These are phyloP conservation scores for Suillus ampliporus DNA, from an alignment of 768 basidiomycete genomes.

Conservation along the genomic window DNA sequence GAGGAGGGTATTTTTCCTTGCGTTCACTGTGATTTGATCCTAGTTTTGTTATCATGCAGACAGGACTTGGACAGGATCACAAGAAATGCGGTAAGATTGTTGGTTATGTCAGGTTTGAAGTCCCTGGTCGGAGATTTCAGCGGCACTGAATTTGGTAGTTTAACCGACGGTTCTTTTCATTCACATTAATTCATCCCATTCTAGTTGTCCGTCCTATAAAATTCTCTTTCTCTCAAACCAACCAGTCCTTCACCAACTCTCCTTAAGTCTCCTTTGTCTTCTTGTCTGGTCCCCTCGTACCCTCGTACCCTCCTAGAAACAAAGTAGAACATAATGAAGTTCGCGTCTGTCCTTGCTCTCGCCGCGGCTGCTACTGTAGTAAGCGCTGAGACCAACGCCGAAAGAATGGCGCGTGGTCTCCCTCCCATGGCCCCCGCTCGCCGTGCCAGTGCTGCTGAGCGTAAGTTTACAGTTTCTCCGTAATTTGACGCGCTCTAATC, in stretches of 20 bases:
- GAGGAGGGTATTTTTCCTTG: background rate
- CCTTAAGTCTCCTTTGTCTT: conserved; percentile 17
- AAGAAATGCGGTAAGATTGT: background rate
- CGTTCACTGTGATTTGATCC: background rate
- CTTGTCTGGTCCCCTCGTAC: background rate
- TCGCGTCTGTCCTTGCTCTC: conserved; percentile 40
- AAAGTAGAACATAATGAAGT: conserved; percentile 33
- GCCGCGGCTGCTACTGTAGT: conserved; percentile 43
- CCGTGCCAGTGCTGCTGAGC: conserved; percentile 36
- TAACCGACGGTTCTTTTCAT: conserved; percentile 12
- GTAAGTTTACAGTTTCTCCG: conserved; percentile 31
- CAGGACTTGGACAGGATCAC: background rate
- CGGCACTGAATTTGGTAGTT: background rate
- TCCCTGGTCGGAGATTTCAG: conserved; percentile 1
- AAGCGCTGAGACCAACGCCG: conserved; percentile 56
- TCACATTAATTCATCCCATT: background rate
- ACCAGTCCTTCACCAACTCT: conserved; percentile 14
- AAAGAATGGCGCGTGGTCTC: conserved; percentile 60
- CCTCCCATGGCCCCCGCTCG: conserved; percentile 50
- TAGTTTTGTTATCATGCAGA: background rate
- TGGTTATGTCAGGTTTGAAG: background rate
- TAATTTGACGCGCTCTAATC: background rate
- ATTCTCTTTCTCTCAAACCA: conserved; percentile 7
- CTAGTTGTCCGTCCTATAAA: conserved; percentile 2
- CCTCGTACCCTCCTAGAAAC: conserved; percentile 4